Base-by-base conservation (phyloP, 1,139 yeast genomes). In the Komagataea norvegica region DNA sequence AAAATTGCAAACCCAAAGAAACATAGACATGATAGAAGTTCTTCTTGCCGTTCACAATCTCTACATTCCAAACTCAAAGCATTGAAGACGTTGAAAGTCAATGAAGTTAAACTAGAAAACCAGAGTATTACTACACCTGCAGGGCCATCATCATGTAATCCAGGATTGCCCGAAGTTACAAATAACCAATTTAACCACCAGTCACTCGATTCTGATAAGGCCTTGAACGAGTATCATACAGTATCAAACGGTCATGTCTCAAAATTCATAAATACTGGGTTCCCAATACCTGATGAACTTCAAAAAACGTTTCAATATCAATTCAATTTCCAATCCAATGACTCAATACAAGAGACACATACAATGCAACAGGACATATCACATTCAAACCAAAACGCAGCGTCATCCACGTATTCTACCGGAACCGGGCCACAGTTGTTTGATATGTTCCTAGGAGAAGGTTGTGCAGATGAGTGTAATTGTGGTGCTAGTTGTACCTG, bases 401-500 rank as follows among this genome's bases (percentile, higher is more conserved):
- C 9, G 15, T 5, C 21, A n/a, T 7, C 22, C 16, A 23, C 24
- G 24, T 4, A 11, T 21, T 9, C 19, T 21, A 11, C 18, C 8
- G 10, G 7, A 18, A 22, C 9, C 33, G 22, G 25, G 5, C 27
- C 36, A 5, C 34, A 36, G 19, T 22, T 40, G 6, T 45, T 36
- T 20, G 51, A 51, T 19, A 46, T 51, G 42, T 36, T 47, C 14
- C 14, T 41, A 5, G 29, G 51, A 3, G 40, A 44, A 5, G 56
- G 55, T 3, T 52, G 56, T 34, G 45, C 52, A 3, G 43, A 36
- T 6, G 52, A 44, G 28, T 52, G 56, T 41, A 22, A 38, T 11
- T 52, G 56, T 52, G 56, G 56, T 0, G 43, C 46, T 2, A 37
- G 37, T 3, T 52, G 56, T 38, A 20, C 36, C 0, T 52, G 56